Evolutionary conservation across 2,329 filamentous ascomycete genomes (phyloP).

Genomic region (Fusarium sp.): DNA sequence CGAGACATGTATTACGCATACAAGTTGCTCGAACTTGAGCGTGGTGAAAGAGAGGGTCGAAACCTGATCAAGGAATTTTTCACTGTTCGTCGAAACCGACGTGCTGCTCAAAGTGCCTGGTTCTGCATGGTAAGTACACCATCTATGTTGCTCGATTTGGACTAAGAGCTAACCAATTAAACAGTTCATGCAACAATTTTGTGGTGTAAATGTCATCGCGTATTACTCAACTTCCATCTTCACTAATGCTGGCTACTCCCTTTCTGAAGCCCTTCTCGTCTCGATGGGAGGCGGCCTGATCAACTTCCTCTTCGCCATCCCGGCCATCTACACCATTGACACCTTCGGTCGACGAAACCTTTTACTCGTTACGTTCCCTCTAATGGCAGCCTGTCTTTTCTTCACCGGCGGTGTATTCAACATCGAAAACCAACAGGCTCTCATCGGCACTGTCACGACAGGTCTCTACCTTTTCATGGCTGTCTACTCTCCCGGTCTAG

Average conservation of each 20-base stretch:
- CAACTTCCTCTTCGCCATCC: conserved; percentile 69
- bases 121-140: conserved; percentile 49
- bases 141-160: too few relatives aligned
- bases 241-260: too few relatives aligned
- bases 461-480: conserved; percentile 56
- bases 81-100: conserved; percentile 51
- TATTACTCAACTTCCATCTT: conserved; percentile 63
- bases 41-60: conserved; percentile 43
- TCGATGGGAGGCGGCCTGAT: conserved; percentile 68
- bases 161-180: too few relatives aligned
- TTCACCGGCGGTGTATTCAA: conserved; percentile 64
- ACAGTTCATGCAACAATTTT: conserved; percentile 52
- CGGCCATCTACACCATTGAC: conserved; percentile 68
- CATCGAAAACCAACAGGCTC: conserved; percentile 44
- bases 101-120: conserved; percentile 52
- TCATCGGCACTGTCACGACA: conserved; percentile 50
- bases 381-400: conserved; percentile 66
- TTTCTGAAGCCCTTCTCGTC: conserved; percentile 59
- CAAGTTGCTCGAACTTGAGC: conserved; percentile 51
- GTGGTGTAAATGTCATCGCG: conserved; percentile 64
- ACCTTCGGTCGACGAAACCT: conserved; percentile 67
- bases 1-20: conserved; percentile 64
- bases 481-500: conserved; percentile 62
- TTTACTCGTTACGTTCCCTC: conserved; percentile 67
- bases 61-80: conserved; percentile 53